phyloP scores from a whole-genome alignment of 164 flowering plant genomes.

The Nymphaea colorata region DNA sequence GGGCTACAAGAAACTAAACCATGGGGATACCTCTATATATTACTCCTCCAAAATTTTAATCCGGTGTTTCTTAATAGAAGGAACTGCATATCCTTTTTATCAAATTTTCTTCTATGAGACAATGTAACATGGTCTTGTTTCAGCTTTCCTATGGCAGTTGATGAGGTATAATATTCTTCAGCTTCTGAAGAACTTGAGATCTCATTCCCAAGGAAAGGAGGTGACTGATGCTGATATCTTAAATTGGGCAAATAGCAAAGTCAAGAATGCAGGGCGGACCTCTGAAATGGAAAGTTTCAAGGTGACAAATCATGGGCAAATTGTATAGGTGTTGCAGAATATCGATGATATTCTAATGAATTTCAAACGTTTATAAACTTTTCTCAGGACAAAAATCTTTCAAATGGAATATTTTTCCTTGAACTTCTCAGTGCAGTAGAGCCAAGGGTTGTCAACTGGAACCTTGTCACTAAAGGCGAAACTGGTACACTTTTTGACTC shows the following conservation, averaged over 20 bases:
- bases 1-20: too few relatives aligned
- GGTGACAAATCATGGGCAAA: conserved; percentile 21
- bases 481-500: conserved; percentile 30
- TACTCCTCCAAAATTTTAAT: too few relatives aligned
- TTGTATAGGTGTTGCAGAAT: neutral
- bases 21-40: too few relatives aligned
- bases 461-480: conserved; percentile 76
- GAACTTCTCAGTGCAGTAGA: conserved; percentile 87
- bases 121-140: conserved; percentile 7
- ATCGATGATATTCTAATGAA: neutral
- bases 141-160: conserved; percentile 95
- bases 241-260: conserved; percentile 77
- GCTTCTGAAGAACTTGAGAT: conserved; percentile 75
- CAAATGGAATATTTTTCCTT: conserved; percentile 82
- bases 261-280: conserved; percentile 50
- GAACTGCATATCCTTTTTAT: too few relatives aligned
- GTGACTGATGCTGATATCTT: conserved; percentile 72
- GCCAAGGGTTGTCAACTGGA: conserved; percentile 94
- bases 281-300: conserved; percentile 79
- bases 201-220: conserved; percentile 65
- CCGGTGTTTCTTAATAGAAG: too few relatives aligned
- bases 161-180: conserved; percentile 87
- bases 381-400: conserved; percentile 67
- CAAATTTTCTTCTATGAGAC: too few relatives aligned
- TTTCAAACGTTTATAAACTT: neutral